Conservation (phyloP, 441 rosid species). For the Hura crepitans region DNA sequence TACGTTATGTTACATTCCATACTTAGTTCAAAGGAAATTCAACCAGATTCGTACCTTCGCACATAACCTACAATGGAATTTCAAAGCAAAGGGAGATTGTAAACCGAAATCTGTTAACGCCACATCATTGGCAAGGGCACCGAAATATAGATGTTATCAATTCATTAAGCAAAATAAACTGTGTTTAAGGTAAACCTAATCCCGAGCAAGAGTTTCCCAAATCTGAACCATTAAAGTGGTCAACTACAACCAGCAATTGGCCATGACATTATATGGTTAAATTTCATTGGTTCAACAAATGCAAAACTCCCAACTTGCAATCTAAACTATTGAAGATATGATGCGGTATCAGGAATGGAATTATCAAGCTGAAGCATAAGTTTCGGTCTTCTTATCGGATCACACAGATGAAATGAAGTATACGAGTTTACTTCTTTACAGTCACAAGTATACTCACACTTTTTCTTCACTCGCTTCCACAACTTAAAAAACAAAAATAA, state of each 20-base stretch:
- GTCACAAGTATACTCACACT: not conserved
- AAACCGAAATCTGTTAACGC: too few species aligned
- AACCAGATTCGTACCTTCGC: too few species aligned
- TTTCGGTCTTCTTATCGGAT: not conserved
- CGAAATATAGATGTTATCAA: too few species aligned
- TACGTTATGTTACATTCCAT: not conserved
- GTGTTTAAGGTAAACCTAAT: too few species aligned
- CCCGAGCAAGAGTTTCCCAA: too few species aligned
- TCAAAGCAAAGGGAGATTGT: too few species aligned
- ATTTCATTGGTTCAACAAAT: not conserved
- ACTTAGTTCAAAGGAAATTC: too few species aligned
- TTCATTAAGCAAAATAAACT: too few species aligned
- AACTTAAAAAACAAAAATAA: too few species aligned
- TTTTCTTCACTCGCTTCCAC: not conserved
- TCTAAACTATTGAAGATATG: not conserved
- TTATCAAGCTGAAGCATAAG: not conserved
- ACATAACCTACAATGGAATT: too few species aligned
- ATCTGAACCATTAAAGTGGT: not conserved
- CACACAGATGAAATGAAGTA: not conserved
- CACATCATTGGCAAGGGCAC: too few species aligned
- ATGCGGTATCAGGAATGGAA: not conserved
- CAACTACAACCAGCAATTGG: not conserved
- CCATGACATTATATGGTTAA: not conserved
- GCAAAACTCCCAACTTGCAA: not conserved
- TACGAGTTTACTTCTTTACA: not conserved